Evolutionary conservation across 345 rosid genomes (phyloP), one percentile per base, ranked within the genome.

Genomic region (Conringia planisiliqua): DNA sequence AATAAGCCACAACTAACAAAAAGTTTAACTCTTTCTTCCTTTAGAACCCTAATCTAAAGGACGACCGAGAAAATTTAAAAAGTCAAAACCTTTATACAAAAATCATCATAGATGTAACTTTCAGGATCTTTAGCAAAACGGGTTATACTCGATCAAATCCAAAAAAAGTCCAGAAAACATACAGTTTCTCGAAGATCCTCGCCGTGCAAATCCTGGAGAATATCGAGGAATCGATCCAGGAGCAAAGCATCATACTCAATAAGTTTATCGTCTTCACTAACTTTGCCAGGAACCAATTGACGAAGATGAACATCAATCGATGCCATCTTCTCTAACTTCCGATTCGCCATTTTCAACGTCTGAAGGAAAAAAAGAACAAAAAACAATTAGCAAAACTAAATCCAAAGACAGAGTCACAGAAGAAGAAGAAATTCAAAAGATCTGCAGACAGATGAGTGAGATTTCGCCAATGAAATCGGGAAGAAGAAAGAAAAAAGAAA

Each of bases 161-260:
- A 2, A 9, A 36, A 9, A 36, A 66, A 68, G 9, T 1, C 10
- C 8, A 51, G 61, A 47, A 24, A 40, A 26, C 65, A 48, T 79
- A 94, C 98, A 79, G 95, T 94, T 79, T 94, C 97, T 66, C 78
- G 91, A 78, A 94, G 95, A 85, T 88, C 95, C 71, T 94, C 97
- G 50, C 98, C 98, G 72, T 94, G 97, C 74, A 94, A 85, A 77
- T 91, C 96, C 71, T 90, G 97, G n/a, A 94, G 93, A 44, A 94
- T 94, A 75, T 91, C 98, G 16, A 94, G 96, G 73, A 94, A 94
- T 8, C 97, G 90, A 86, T 91, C 98, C 79, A 91, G 75, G 55
- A 94, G 89, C 74, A 94, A 39, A 82, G 97, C 98, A 82, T 94
- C 98, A 69, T 94, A 94, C 83, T 94, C 98, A 52, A 94, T 84